Base-by-base conservation (phyloP, 2,329 filamentous ascomycete genomes). In the Monilinia laxa region DNA sequence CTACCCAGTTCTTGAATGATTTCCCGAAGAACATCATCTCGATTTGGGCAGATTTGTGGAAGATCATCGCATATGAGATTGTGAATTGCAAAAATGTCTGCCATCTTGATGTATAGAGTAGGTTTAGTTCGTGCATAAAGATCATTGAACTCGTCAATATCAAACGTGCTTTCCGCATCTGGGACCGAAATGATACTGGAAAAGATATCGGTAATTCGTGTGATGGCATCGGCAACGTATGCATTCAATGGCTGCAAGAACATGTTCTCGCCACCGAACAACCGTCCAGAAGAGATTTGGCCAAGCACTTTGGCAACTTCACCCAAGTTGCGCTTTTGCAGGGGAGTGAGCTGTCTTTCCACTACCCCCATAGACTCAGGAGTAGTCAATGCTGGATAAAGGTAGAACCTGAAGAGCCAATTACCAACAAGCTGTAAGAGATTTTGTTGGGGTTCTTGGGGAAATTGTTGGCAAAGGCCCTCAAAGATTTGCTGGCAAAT, bases 121-220 rank as follows among this genome's bases (percentile, higher is more conserved):
- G 95, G 95, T 79, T 97, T 97, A 70, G 93, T 95, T 77, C 96
- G 93, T 66, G 94, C 91, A 76, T 98, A 98, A 9, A 99, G 84
- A 75, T 99, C 95, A 76, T 97, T 98, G 85, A 95, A 99, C 77
- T 98, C 95, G 76, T 99, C 95, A 76, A 99, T 97, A 78, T 98
- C 93, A 76, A 98, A 99, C 31, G 95, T 95, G 63, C 87, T 85
- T 78, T 99, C 95, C 0, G 92, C 91, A 73, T 95, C 90, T 18
- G 90, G 88, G 16, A 98, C 91, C 16, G 90, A 87, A 71, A 99
- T 92, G 68, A 98, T 79, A 45, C 90, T 86, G 56, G 84, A 85
- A 79, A 91, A 91, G 55, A 95, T 92, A 16, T 90, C 85, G 42
- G 86, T 85, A 67, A 97, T 82, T 31, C 93, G 85, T 72, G 92